Evolutionary conservation across 2,329 filamentous ascomycete genomes (phyloP).

Genomic region (Hymenoscyphus infarciens): DNA sequence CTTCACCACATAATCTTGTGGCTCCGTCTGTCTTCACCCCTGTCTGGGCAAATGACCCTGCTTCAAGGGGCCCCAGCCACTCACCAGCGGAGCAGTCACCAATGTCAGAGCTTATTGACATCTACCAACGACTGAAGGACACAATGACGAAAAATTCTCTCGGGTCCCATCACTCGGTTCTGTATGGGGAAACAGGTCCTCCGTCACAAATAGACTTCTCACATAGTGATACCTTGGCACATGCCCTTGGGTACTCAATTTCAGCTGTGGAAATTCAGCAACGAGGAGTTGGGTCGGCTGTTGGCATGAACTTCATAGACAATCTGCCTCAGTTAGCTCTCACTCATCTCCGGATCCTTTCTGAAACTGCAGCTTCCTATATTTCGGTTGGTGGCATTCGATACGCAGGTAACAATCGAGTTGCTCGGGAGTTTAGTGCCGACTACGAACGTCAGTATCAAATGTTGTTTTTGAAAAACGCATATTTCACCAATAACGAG

Average conservation of each 20-base stretch:
- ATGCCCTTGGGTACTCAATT: conserved; percentile 77
- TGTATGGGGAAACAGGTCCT: conserved; percentile 1
- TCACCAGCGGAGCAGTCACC: conserved; percentile 39
- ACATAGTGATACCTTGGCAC: conserved; percentile 57
- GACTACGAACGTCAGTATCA: conserved; percentile 70
- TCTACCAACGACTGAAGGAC: conserved; percentile 58
- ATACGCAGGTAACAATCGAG: conserved; percentile 54
- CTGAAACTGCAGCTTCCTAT: conserved; percentile 85
- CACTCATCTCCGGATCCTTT: conserved; percentile 81
- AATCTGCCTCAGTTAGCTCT: conserved; percentile 80
- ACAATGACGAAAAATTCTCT: conserved; percentile 56
- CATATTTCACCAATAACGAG: conserved; percentile 10
- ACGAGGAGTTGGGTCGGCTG: conserved; percentile 72
- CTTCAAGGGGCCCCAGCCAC: conserved; percentile 37
- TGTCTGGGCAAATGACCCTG: conserved; percentile 34
- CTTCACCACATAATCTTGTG: conserved; percentile 12
- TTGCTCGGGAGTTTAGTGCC: conserved; percentile 62
- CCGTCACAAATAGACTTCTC: conserved; percentile 44
- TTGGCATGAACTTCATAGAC: conserved; percentile 72
- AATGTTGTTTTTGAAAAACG: conserved; percentile 57
- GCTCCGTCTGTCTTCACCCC: conserved; percentile 23
- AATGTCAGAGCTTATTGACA: conserved; percentile 53
- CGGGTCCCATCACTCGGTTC: conserved; percentile 35
- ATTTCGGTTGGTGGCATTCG: conserved; percentile 71
- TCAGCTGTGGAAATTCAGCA: conserved; percentile 88